Conservation (phyloP, 441 rosid species). For the Jatropha podagrica region DNA sequence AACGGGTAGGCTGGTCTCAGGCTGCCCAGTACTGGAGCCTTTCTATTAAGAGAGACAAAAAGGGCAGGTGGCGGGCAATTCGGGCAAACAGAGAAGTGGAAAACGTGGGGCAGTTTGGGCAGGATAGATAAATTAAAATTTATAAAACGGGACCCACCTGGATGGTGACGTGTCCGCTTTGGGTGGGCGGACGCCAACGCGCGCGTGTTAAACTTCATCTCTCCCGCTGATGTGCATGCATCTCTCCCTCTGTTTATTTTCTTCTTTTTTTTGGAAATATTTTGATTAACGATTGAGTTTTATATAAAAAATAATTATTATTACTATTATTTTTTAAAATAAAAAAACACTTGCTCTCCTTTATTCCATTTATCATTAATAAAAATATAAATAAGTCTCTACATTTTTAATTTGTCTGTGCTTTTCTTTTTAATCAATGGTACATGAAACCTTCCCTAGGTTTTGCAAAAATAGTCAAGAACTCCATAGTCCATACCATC, state of each 20-base stretch:
- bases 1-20: neutral
- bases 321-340: no score
- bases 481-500: no score
- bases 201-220: slow-evolving; percentile 21
- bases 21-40: slow-evolving; percentile 21
- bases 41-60: neutral
- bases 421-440: neutral
- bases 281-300: no score
- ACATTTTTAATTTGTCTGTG: no score
- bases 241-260: neutral
- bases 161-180: slow-evolving; percentile 38
- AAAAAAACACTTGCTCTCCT: no score
- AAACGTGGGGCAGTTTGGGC: slow-evolving; percentile 29
- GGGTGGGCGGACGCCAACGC: slow-evolving; percentile 14
- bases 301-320: no score
- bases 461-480: neutral
- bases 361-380: no score
- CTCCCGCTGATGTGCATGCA: neutral
- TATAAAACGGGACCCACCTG: slow-evolving; percentile 25
- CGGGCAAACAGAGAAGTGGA: slow-evolving; percentile 20
- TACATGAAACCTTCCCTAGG: neutral
- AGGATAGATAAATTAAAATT: slow-evolving; percentile 10
- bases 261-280: neutral
- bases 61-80: slow-evolving; percentile 23
- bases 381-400: no score